These are phyloP conservation scores for Hypholoma fasciculare DNA, from an alignment of 768 basidiomycete genomes.

Conservation along the genomic window DNA sequence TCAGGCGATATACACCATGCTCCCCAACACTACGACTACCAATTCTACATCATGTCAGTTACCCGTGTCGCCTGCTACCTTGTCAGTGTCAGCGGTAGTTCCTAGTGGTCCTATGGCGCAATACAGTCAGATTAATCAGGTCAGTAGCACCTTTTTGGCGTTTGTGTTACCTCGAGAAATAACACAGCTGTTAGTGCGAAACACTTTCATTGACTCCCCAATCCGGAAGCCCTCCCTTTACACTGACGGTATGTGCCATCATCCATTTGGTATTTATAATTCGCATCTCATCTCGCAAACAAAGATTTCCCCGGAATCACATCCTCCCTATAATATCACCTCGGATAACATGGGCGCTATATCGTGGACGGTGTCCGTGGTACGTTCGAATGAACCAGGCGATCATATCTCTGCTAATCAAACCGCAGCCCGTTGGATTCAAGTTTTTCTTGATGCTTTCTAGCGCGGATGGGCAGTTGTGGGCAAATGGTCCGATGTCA, in stretches of 20 bases:
- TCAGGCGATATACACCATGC: slow-evolving; percentile 48
- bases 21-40: slow-evolving; percentile 30
- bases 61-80: slow-evolving; percentile 31
- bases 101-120: slow-evolving; percentile 40
- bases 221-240: slow-evolving; percentile 48
- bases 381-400: slow-evolving; percentile 10
- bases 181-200: slow-evolving; percentile 37
- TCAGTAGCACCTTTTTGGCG: slow-evolving; percentile 10
- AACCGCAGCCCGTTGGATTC: slow-evolving; percentile 38
- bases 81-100: slow-evolving; percentile 36
- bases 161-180: not conserved
- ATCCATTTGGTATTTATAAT: not conserved
- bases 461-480: slow-evolving; percentile 45
- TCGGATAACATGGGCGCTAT: slow-evolving; percentile 35
- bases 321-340: slow-evolving; percentile 53
- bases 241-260: slow-evolving; percentile 36
- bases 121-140: slow-evolving; percentile 48
- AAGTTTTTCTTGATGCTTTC: slow-evolving; percentile 50
- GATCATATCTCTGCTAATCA: not conserved
- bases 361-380: slow-evolving; percentile 40
- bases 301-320: slow-evolving; percentile 49
- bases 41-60: slow-evolving; percentile 32
- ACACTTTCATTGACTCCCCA: slow-evolving; percentile 43
- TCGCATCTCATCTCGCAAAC: not conserved
- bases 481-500: slow-evolving; percentile 52